phyloP scores from a whole-genome alignment of 78 protist species.

The Chrysochromulina tobinii region DNA sequence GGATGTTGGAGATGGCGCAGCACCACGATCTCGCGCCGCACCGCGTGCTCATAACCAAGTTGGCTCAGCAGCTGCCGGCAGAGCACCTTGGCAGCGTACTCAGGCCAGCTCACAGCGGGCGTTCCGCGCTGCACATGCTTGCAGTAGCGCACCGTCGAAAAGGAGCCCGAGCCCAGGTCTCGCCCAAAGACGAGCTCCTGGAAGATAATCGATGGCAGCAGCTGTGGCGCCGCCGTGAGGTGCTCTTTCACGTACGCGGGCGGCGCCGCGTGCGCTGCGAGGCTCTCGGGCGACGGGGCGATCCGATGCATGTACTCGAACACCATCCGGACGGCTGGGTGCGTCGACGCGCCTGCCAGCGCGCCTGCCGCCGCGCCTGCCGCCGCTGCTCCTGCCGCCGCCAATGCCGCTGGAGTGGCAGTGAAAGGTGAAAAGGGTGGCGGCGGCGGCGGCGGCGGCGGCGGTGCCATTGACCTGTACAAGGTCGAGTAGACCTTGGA shows the following conservation, averaged over 20 bases:
- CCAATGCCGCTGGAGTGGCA: too few relatives aligned
- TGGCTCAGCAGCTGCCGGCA: background rate
- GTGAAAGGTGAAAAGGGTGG: too few relatives aligned
- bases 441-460: too few relatives aligned
- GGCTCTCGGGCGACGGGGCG: background rate
- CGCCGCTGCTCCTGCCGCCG: too few relatives aligned
- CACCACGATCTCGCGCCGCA: constrained; percentile 7
- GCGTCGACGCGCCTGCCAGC: background rate
- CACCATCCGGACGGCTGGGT: background rate
- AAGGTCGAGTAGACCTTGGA: too few relatives aligned
- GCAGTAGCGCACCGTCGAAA: constrained; percentile 1
- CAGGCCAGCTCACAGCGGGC: background rate
- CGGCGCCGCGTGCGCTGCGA: background rate
- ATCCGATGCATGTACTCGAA: background rate
- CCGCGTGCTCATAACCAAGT: background rate
- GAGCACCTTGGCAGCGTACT: constrained; percentile 22
- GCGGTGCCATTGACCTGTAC: too few relatives aligned
- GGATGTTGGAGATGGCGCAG: background rate
- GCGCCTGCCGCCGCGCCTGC: background rate
- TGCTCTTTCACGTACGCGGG: background rate
- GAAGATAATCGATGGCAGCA: background rate
- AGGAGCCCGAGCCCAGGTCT: background rate
- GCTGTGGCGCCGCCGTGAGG: background rate
- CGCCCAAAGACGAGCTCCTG: background rate
- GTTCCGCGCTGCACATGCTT: background rate